These are phyloP conservation scores for Mortierella hygrophila DNA, from an alignment of 192 early-diverging fungal genomes.

Conservation along the genomic window DNA sequence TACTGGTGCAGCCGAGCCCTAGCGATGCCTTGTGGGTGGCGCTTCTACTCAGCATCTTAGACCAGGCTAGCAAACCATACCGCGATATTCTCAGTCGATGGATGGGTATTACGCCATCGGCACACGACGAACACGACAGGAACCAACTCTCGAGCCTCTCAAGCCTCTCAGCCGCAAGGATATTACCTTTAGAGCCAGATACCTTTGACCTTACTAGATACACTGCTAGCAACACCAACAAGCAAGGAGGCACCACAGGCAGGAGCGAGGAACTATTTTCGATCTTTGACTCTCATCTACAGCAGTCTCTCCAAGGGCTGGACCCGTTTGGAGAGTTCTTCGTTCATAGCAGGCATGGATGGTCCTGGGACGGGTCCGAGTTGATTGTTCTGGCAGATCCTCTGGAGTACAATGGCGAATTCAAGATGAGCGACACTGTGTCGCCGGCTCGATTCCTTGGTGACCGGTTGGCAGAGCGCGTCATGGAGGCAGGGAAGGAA, in stretches of 20 bases:
- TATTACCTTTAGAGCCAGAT: background rate
- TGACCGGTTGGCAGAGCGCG: slow-evolving; percentile 27
- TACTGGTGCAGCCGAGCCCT: slow-evolving; percentile 21
- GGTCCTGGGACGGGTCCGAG: slow-evolving; percentile 36
- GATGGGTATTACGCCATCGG: slow-evolving; percentile 47
- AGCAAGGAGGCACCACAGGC: background rate
- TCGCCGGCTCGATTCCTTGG: slow-evolving; percentile 43
- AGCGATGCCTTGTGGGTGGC: slow-evolving; percentile 36
- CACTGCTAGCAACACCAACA: background rate
- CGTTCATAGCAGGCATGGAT: slow-evolving; percentile 31
- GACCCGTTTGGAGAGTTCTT: slow-evolving; percentile 61
- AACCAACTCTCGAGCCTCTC: background rate
- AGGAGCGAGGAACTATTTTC: slow-evolving; percentile 11
- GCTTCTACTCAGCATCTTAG: slow-evolving; percentile 37
- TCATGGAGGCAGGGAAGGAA: slow-evolving; percentile 59
- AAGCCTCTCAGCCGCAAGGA: background rate
- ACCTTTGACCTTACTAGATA: background rate
- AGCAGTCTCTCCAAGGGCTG: slow-evolving; percentile 35
- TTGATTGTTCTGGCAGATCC: slow-evolving; percentile 36
- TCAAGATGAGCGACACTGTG: slow-evolving; percentile 11
- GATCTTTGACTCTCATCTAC: slow-evolving; percentile 35
- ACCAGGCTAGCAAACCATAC: slow-evolving; percentile 57
- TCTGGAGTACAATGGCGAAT: slow-evolving; percentile 19
- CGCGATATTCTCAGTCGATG: slow-evolving; percentile 57
- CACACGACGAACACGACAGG: background rate